phyloP scores from a whole-genome alignment of 2,329 filamentous ascomycete genomes.

The Zasmidium cellare region DNA sequence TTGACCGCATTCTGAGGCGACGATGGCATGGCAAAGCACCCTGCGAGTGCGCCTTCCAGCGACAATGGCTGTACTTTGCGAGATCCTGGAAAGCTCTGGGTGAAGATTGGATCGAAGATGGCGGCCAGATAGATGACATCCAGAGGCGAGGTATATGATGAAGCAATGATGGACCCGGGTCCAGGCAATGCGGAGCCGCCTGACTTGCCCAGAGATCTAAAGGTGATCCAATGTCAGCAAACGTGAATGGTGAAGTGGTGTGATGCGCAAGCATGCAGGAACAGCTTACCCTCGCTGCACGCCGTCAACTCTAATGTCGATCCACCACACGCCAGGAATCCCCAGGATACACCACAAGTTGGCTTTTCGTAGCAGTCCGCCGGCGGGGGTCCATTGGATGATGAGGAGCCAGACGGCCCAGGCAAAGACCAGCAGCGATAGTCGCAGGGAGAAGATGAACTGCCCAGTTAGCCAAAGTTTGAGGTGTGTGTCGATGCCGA shows the following conservation, averaged over 20 bases:
- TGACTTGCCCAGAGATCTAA: slow-evolving; percentile 71
- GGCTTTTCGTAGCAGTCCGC: slow-evolving; percentile 71
- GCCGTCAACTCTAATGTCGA: slow-evolving; percentile 96
- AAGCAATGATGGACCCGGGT: slow-evolving; percentile 78
- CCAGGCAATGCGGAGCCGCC: slow-evolving; percentile 67
- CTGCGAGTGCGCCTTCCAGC: slow-evolving; percentile 71
- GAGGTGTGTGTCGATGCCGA: not conserved
- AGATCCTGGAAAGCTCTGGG: slow-evolving; percentile 68
- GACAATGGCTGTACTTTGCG: slow-evolving; percentile 74
- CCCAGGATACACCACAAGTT: slow-evolving; percentile 84
- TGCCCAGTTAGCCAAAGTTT: slow-evolving; percentile 29
- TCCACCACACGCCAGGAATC: slow-evolving; percentile 95
- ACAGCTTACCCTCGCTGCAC: slow-evolving; percentile 76
- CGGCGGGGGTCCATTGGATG: slow-evolving; percentile 72
- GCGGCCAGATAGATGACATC: slow-evolving; percentile 92
- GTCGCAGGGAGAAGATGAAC: slow-evolving; percentile 75
- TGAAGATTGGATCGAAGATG: slow-evolving; percentile 95
- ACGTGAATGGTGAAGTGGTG: not conserved
- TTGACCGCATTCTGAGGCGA: slow-evolving; percentile 28
- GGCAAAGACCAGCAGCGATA: slow-evolving; percentile 74
- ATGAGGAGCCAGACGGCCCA: slow-evolving; percentile 34
- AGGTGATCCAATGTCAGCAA: slow-evolving; percentile 32
- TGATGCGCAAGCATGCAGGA: slow-evolving; percentile 10
- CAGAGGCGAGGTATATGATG: slow-evolving; percentile 88
- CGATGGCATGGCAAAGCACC: slow-evolving; percentile 43